Evolutionary conservation across 2,329 filamentous ascomycete species (phyloP).

Genomic region (Cordyceps sp.): DNA sequence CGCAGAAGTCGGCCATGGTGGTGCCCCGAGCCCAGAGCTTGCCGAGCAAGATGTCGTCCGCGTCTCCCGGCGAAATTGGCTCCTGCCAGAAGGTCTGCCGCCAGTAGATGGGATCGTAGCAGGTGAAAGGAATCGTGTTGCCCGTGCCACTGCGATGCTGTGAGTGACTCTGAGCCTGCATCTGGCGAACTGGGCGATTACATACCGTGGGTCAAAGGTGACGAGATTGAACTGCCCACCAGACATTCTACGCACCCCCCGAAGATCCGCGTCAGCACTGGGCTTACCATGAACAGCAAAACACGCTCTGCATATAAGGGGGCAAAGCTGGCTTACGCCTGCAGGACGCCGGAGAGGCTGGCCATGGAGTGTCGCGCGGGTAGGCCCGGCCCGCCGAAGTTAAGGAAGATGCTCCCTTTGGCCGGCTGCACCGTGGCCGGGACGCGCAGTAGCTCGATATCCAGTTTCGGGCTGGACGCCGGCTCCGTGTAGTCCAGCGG

Average conservation of each 20-base stretch:
- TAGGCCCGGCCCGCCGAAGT: slow-evolving; percentile 5
- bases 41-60: slow-evolving; percentile 7
- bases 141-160: slow-evolving; percentile 10
- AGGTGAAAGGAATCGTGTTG: slow-evolving; percentile 10
- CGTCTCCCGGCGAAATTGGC: slow-evolving; percentile 3
- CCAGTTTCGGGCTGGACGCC: not conserved
- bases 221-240: slow-evolving; percentile 11
- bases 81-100: not conserved
- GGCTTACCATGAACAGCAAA: too few relatives aligned
- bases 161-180: not conserved
- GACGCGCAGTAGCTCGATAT: slow-evolving; percentile 4
- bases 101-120: slow-evolving; percentile 4
- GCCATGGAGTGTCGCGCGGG: slow-evolving; percentile 1
- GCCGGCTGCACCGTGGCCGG: slow-evolving; percentile 4
- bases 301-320: too few relatives aligned
- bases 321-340: too few relatives aligned
- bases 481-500: slow-evolving; percentile 3
- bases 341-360: slow-evolving; percentile 1
- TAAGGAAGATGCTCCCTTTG: slow-evolving; percentile 14
- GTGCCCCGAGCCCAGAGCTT: slow-evolving; percentile 8
- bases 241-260: slow-evolving; percentile 4
- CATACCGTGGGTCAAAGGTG: slow-evolving; percentile 11
- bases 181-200: too few relatives aligned
- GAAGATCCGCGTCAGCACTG: not conserved
- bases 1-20: slow-evolving; percentile 8